phyloP scores from a whole-genome alignment of 2,329 filamentous ascomycete genomes.

The Phialemoniopsis sp. region DNA sequence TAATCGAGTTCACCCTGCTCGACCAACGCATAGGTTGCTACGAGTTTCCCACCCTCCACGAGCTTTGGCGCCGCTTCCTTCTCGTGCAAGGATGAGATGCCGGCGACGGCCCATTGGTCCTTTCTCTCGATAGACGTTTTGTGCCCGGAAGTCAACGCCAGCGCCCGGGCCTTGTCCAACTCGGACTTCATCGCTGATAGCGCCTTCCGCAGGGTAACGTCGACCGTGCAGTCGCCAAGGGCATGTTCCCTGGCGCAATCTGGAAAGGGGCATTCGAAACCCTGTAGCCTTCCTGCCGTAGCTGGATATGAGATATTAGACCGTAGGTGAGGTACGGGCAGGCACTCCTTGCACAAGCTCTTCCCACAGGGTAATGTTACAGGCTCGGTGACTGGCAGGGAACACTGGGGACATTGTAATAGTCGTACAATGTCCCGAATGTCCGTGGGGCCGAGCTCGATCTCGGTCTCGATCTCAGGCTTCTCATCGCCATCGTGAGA shows the following conservation, averaged over 20 bases:
- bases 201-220: conserved; percentile 74
- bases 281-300: conserved; percentile 59
- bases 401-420: conserved; percentile 75
- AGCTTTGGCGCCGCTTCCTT: conserved; percentile 21
- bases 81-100: conserved; percentile 19
- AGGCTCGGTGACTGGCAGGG: conserved; percentile 61
- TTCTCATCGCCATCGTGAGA: not conserved
- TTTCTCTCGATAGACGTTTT: conserved; percentile 31
- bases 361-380: conserved; percentile 79
- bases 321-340: conserved; percentile 63
- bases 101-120: conserved; percentile 35
- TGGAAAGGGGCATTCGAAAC: conserved; percentile 69
- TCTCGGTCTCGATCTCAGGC: not conserved
- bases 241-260: conserved; percentile 70
- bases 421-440: conserved; percentile 65
- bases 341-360: conserved; percentile 69
- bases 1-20: conserved; percentile 55
- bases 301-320: conserved; percentile 75
- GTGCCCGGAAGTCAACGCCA: conserved; percentile 22
- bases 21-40: conserved; percentile 64
- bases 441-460: conserved; percentile 18
- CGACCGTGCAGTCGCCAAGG: conserved; percentile 68
- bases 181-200: conserved; percentile 54
- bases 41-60: conserved; percentile 53
- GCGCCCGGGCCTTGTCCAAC: conserved; percentile 35